Percentiles rank a stretch among this genome's conserved stretches.
Evolutionary conservation across 2,329 filamentous ascomycete genomes (phyloP).

Genomic region (Xylaria arbuscula): DNA sequence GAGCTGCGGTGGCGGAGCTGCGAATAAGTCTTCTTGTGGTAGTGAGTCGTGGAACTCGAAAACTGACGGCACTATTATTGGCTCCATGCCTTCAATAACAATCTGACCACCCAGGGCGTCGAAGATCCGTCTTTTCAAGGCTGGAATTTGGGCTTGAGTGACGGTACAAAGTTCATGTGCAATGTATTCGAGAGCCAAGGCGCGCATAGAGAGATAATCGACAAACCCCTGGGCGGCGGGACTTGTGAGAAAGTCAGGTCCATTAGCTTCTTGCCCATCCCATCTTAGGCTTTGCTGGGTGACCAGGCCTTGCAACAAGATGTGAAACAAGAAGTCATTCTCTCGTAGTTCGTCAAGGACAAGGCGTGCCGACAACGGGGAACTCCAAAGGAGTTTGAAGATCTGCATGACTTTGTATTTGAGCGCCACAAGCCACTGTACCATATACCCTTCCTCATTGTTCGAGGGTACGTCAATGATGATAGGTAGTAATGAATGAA

Average conservation of each 20-base stretch:
- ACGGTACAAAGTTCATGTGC: slow-evolving; percentile 85
- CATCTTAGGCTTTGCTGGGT: slow-evolving; percentile 76
- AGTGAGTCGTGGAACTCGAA: slow-evolving; percentile 96
- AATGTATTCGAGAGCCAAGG: slow-evolving; percentile 84
- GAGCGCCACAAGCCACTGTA: slow-evolving; percentile 75
- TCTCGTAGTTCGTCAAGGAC: slow-evolving; percentile 83
- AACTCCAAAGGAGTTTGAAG: slow-evolving; percentile 84
- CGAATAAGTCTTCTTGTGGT: slow-evolving; percentile 62
- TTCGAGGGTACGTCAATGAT: slow-evolving; percentile 74
- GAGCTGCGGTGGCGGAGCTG: slow-evolving; percentile 63
- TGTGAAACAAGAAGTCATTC: slow-evolving; percentile 81
- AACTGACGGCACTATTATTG: slow-evolving; percentile 76
- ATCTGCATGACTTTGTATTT: slow-evolving; percentile 78
- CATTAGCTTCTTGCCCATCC: slow-evolving; percentile 73
- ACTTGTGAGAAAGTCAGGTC: slow-evolving; percentile 75
- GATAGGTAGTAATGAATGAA: slow-evolving; percentile 83
- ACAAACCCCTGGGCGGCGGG: slow-evolving; percentile 76
- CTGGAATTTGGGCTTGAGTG: slow-evolving; percentile 75
- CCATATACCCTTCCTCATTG: slow-evolving; percentile 67
- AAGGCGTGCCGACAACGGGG: slow-evolving; percentile 78
- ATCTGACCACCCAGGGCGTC: slow-evolving; percentile 83
- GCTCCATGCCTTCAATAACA: slow-evolving; percentile 72
- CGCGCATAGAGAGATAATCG: slow-evolving; percentile 81
- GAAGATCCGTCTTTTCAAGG: slow-evolving; percentile 74
- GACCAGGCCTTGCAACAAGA: slow-evolving; percentile 77